Base-by-base conservation (phyloP, 140 eudicot species). In the Bidens hawaiensis region DNA sequence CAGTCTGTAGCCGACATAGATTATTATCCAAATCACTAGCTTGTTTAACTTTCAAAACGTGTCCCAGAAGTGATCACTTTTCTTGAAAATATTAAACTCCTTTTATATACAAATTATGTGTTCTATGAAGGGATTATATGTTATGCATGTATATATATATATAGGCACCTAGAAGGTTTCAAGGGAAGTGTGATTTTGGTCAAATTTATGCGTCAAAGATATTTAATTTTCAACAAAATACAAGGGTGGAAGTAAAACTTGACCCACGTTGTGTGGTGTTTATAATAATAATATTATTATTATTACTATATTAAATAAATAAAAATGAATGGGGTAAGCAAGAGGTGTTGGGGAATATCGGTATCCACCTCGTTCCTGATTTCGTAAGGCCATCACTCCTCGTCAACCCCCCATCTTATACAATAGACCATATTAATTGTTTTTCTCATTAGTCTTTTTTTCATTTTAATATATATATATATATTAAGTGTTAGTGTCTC, bases 201-300 rank as follows among this genome's bases (percentile, higher is more conserved):
- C 67, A 65, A 55, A 50, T 25, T 13, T 61, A 66, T 23, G 49
- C 45, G 78, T 58, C 67, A n/a, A 49, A 40, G 38, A 38, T 55
- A 13, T 16, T 25, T 57, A 38, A 24, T 25, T 26, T 40, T 71
- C 78, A 65, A 74, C 49, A 59, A 66, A 73, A 74, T 66, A 66
- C 78, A 74, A 50, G 18, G 36, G 33, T 34, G 60, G 73, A 73
- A 66, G 57, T 52, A 7, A 43, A 41, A 31, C 30, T 72, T 63
- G 66, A 72, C 76, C 76, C 70, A 62, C 70, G 50, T 61, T 54
- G 25, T 54, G 8, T 5, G 9, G 31, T 24, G 14, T 60, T 4
- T 67, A 19, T 64, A 10, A 13, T 12, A n/a, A n/a, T n/a, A n/a
- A 24, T 64, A 9, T 16, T n/a, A n/a, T n/a, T n/a, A n/a, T 15